Evolutionary conservation across 2,329 filamentous ascomycete genomes (phyloP).

Genomic region (Hawksworthiomyces lignivorus): DNA sequence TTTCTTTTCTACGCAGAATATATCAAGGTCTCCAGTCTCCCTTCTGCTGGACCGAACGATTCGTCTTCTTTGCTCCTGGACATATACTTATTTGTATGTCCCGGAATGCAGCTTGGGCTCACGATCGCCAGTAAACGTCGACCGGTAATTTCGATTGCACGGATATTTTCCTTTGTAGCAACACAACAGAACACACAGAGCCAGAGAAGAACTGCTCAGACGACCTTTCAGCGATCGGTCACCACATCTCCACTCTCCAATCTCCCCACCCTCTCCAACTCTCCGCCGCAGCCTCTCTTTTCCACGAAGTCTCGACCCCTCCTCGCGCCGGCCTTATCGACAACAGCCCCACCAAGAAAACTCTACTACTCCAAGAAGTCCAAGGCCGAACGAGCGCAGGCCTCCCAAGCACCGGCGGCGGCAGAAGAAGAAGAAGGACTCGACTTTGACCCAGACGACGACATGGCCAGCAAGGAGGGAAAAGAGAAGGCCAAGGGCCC

Average conservation of each 20-base stretch:
- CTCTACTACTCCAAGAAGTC: neutral
- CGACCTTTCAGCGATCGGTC: too few species aligned
- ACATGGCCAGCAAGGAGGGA: constrained; percentile 14
- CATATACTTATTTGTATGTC: neutral
- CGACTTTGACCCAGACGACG: neutral
- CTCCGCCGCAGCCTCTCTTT: neutral
- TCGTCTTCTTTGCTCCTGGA: too few species aligned
- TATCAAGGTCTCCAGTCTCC: too few species aligned
- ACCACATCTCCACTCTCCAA: neutral
- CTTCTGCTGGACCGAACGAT: too few species aligned
- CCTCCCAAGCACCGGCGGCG: neutral
- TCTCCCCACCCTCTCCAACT: neutral
- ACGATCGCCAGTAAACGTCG: constrained; percentile 6
- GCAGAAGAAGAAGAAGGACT: neutral
- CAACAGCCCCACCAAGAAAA: neutral
- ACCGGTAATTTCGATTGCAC: constrained; percentile 1
- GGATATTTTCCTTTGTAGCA: neutral
- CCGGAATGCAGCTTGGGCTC: constrained; percentile 11
- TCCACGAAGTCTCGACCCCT: constrained; percentile 1
- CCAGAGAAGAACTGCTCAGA: neutral
- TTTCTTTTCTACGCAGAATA: too few species aligned
- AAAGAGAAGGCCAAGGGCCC: constrained; percentile 15
- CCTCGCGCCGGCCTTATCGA: constrained; percentile 1
- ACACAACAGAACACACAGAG: neutral
- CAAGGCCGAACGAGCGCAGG: neutral